These are phyloP conservation scores for Suhomyces emberorum DNA, from an alignment of 805 yeast species.

Conservation along the genomic window DNA sequence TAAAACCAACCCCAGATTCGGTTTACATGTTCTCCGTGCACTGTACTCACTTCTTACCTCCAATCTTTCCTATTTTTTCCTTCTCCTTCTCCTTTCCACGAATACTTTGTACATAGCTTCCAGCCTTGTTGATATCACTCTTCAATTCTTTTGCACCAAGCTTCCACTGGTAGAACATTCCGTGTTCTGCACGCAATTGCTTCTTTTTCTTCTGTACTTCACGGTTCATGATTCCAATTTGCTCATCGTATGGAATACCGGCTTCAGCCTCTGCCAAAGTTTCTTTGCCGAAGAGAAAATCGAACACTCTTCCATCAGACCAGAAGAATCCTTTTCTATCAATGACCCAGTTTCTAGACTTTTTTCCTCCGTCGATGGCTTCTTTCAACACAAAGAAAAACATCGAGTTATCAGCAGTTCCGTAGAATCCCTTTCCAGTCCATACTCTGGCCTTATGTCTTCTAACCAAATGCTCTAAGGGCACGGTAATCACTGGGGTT, in stretches of 20 bases:
- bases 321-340: constrained; percentile 88
- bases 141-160: constrained; percentile 32
- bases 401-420: constrained; percentile 70
- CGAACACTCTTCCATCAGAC: constrained; percentile 89
- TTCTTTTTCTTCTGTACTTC: constrained; percentile 48
- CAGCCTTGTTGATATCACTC: constrained; percentile 23
- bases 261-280: constrained; percentile 72
- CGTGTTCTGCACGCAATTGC: constrained; percentile 51
- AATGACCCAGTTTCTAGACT: constrained; percentile 64
- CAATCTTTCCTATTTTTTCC: not conserved
- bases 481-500: constrained; percentile 70
- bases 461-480: constrained; percentile 52
- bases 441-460: constrained; percentile 66
- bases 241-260: constrained; percentile 61
- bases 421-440: constrained; percentile 87
- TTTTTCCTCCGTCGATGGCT: constrained; percentile 29
- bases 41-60: not conserved
- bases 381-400: constrained; percentile 75
- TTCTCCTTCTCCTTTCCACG: not conserved
- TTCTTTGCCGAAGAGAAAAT: constrained; percentile 77
- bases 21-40: too few species aligned
- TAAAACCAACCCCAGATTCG: too few species aligned
- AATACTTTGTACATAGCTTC: constrained; percentile 18
- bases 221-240: constrained; percentile 46
- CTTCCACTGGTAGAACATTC: constrained; percentile 59